Base-by-base conservation (phyloP, 2,329 filamentous ascomycete genomes). In the Torrubiella hemipterigena region DNA sequence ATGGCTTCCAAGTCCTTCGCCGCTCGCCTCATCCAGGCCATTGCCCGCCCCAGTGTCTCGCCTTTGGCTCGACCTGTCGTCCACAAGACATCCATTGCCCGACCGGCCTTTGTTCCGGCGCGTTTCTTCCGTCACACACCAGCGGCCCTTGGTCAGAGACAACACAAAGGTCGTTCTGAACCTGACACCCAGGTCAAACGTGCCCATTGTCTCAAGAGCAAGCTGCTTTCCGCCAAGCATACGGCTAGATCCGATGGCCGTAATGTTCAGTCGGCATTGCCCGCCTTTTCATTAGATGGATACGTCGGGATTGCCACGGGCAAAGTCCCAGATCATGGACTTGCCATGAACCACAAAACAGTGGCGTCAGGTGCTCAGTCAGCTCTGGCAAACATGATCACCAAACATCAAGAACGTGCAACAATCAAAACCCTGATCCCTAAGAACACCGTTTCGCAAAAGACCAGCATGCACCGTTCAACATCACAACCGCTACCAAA, bases 321-420 rank as follows among this genome's bases (percentile, higher is more conserved):
- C 31, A 89, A 87, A 50, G 89, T 89, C 17, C 70, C 87, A 50
- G 89, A 89, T 7, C 59, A 96, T 35, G 89, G 89, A 23, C 64
- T 95, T 38, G 86, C 93, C 44, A 95, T 96, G 81, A 82, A 81
- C 31, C 86, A 94, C 62, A 86, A 82, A 28, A 73, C 94, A 56
- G 81, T 94, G 32, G 78, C 84, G 32, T 91, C 82, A 32, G 89
- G 89, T 31, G 82, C 84, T 8, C 79, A 93, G 54, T 68, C 95
- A 39, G 89, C 89, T 25, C 82, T 96, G 55, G 85, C 95, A 24
- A 89, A 96, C 54, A 65, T 95, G 62, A 94, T 96, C 61, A 81
- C 83, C 89, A 58, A 43, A 75, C 67, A 28, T n/a, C n/a, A n/a
- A n/a, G n/a, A n/a, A n/a, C n/a, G n/a, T n/a, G n/a, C n/a, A n/a